Conservation (phyloP, 345 rosid genomes). For the Psidium friedrichsthalianum region DNA sequence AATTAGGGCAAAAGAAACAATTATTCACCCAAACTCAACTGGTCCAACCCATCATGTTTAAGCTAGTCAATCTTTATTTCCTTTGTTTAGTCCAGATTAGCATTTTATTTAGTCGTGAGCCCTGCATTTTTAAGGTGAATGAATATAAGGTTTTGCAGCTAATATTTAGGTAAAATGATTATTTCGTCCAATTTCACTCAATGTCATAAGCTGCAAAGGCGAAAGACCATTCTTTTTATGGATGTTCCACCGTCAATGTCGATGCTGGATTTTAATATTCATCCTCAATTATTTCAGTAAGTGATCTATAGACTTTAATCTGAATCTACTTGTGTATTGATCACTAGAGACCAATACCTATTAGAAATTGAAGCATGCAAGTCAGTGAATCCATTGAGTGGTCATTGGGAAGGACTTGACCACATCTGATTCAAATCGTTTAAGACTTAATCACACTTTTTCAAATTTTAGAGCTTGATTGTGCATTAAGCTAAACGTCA, state of each 20-base stretch:
- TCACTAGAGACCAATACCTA: neutral
- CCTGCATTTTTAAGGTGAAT: too few relatives aligned
- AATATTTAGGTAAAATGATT: neutral
- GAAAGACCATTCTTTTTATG: neutral
- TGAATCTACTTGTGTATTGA: neutral
- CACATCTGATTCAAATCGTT: rapidly evolving
- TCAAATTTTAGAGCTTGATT: too few relatives aligned
- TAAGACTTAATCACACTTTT: too few relatives aligned
- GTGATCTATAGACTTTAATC: neutral
- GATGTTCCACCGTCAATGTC: neutral
- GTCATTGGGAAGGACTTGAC: neutral
- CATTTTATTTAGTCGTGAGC: too few relatives aligned
- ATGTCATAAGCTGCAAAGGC: too few relatives aligned
- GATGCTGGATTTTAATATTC: neutral
- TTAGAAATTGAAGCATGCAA: neutral
- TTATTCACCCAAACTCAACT: too few relatives aligned
- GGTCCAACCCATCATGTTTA: too few relatives aligned
- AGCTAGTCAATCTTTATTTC: too few relatives aligned
- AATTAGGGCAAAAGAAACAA: too few relatives aligned
- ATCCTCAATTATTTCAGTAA: too few relatives aligned
- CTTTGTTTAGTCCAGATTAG: neutral
- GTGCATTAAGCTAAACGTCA: too few relatives aligned
- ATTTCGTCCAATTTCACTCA: too few relatives aligned
- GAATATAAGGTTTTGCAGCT: neutral
- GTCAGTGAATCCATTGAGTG: neutral